A percentile compares a stretch with the other conserved stretches of the same genome.
These are phyloP conservation scores for Kodamaea sagamina DNA, from an alignment of 805 yeast species.

Conservation along the genomic window DNA sequence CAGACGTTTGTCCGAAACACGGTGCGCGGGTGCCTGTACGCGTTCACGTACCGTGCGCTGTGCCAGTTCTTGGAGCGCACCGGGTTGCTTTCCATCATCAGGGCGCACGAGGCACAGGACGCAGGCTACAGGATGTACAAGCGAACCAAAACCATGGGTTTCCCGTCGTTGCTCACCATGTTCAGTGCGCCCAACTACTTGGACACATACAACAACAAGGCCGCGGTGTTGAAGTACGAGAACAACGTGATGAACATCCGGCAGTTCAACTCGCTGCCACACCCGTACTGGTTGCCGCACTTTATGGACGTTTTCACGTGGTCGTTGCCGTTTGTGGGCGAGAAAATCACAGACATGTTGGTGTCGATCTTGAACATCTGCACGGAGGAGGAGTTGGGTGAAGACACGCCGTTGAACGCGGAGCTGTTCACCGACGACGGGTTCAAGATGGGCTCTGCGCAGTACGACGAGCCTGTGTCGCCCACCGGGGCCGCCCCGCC, in stretches of 20 bases:
- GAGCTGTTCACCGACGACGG: conserved; percentile 23
- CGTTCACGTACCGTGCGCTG: conserved; percentile 80
- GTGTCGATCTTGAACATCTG: conserved; percentile 88
- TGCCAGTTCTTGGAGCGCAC: conserved; percentile 78
- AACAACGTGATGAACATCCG: conserved; percentile 91
- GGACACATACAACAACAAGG: conserved; percentile 91
- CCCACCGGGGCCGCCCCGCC: conserved; percentile 14
- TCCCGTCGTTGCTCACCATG: conserved; percentile 86
- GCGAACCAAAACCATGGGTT: conserved; percentile 78
- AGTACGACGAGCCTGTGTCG: conserved; percentile 30
- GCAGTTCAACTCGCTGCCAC: conserved; percentile 89
- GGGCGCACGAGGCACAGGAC: conserved; percentile 98
- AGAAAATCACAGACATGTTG: conserved; percentile 91
- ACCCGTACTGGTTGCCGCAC: conserved; percentile 96
- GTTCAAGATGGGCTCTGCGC: conserved; percentile 12
- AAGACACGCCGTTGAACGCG: conserved; percentile 56
- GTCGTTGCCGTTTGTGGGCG: conserved; percentile 97
- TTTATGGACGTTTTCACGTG: conserved; percentile 97
- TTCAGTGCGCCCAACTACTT: conserved; percentile 95
- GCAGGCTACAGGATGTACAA: conserved; percentile 95
- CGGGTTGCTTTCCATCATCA: conserved; percentile 76
- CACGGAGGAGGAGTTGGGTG: conserved; percentile 90
- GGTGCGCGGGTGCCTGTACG: conserved; percentile 90
- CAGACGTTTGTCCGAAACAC: conserved; percentile 62
- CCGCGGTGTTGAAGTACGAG: conserved; percentile 91